Evolutionary conservation across 495 filamentous ascomycete species (phyloP), one percentile per base, ranked within the genome.

Genomic region (Aspergillus heteromorphus): DNA sequence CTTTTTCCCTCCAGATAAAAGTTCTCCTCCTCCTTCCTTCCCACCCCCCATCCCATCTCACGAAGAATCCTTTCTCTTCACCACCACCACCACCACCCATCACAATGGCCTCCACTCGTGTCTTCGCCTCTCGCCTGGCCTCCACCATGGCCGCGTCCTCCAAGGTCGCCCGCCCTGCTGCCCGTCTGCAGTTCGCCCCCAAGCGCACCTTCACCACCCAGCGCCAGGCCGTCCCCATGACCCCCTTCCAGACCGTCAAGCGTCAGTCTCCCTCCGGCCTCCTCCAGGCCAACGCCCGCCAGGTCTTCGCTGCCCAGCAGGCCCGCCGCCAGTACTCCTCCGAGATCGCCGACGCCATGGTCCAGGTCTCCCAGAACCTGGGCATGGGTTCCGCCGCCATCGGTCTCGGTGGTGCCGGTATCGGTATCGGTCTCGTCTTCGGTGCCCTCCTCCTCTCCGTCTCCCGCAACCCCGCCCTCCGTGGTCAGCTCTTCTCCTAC

Each of bases 371-470:
- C 72, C 85, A 90, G 81, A 91, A 90, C 82, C 72, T 89, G 62
- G 88, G 88, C 80, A 89, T 89, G 80, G 88, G 88, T 76, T 80
- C 83, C 54, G 88, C 88, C 55, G 87, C 89, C 76, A 88, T 93
- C 72, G 89, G 89, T 84, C 86, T 93, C 63, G 87, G 84, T 70
- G 88, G 88, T 84, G 88, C 88, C 70, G 88, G 87, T 90, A 86
- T 89, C 78, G 88, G 89, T 87, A 91, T 92, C 78, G 88, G 88
- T 80, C 82, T 88, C 71, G 89, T 93, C 72, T 93, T 93, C 84
- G 87, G 84, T 65, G 82, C 87, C 64, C 87, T 93, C 72, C 81
- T 93, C 66, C 81, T 84, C 73, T 83, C 81, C 72, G 87, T 90
- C 63, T 88, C 89, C 76, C 87, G 89, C 78, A 93, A 93, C 87